phyloP scores from a whole-genome alignment of 169 alveolate species.

The Cryptosporidium ubiquitum region DNA sequence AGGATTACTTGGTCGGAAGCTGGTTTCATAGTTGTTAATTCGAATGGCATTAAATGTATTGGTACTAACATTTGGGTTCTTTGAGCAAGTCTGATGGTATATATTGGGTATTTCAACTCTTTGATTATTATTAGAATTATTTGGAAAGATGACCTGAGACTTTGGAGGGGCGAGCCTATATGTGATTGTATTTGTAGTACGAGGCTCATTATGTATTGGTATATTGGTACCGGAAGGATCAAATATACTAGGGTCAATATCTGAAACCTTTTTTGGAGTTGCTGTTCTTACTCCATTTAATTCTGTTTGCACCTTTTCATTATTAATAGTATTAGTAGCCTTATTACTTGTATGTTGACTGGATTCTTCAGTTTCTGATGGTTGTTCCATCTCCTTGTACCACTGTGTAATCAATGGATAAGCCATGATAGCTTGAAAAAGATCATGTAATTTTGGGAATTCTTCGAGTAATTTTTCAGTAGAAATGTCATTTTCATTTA shows the following conservation, averaged over 20 bases:
- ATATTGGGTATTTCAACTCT: constrained; percentile 11
- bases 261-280: background rate
- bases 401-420: constrained; percentile 65
- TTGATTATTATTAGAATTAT: constrained; percentile 1
- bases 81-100: background rate
- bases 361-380: background rate
- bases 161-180: constrained; percentile 68
- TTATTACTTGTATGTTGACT: background rate
- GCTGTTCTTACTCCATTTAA: background rate
- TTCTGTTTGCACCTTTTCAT: background rate
- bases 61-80: background rate
- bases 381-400: constrained; percentile 43
- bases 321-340: background rate
- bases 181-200: constrained; percentile 55
- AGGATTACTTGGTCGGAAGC: constrained; percentile 46
- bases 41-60: constrained; percentile 44
- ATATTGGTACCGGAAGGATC: background rate
- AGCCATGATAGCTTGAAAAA: constrained; percentile 50
- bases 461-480: constrained; percentile 47
- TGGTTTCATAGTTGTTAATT: constrained; percentile 32
- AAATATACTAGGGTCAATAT: background rate
- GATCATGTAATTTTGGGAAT: constrained; percentile 39
- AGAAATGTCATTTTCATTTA: constrained; percentile 1
- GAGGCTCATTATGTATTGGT: constrained; percentile 35
- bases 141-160: constrained; percentile 71